These are phyloP conservation scores for Aegilops bicornis DNA, from an alignment of 176 grass and related monocot species.

Conservation along the genomic window DNA sequence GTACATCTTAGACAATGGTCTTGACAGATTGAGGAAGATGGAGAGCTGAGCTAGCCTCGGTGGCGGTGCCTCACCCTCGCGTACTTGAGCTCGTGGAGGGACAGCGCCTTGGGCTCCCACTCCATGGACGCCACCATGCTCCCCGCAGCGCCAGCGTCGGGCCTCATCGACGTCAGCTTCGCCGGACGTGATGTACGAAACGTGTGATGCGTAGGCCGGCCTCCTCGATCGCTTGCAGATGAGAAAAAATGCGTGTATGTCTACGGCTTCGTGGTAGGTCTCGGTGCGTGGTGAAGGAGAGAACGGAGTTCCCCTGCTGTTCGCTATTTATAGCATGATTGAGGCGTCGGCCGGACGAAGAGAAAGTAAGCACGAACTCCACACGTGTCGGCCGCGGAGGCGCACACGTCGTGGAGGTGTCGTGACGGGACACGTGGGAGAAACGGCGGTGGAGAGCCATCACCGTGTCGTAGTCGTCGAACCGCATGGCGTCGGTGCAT, in stretches of 20 bases:
- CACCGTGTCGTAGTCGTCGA: neutral
- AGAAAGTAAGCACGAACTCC: neutral
- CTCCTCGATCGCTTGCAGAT: neutral
- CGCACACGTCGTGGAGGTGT: neutral
- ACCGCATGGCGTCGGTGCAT: neutral
- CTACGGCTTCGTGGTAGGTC: no score
- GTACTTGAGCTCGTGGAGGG: conserved; percentile 49
- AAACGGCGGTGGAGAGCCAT: neutral
- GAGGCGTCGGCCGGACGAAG: neutral
- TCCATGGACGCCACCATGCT: conserved; percentile 44
- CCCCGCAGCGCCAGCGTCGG: neutral
- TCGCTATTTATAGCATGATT: neutral
- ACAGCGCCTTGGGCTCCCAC: conserved; percentile 66
- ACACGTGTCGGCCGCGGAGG: neutral
- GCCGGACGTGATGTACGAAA: neutral
- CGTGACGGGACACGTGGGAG: neutral
- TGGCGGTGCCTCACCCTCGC: conserved; percentile 32
- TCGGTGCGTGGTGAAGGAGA: neutral
- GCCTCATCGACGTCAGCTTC: neutral
- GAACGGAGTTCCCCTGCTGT: neutral
- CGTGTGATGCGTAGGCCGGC: neutral
- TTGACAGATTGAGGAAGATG: neutral
- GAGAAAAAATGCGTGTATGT: neutral
- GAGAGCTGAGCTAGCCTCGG: neutral
- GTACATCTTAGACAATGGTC: neutral